Evolutionary conservation across 345 rosid genomes (phyloP), one percentile per base, ranked within the genome.

Genomic region (Brassica cretica): DNA sequence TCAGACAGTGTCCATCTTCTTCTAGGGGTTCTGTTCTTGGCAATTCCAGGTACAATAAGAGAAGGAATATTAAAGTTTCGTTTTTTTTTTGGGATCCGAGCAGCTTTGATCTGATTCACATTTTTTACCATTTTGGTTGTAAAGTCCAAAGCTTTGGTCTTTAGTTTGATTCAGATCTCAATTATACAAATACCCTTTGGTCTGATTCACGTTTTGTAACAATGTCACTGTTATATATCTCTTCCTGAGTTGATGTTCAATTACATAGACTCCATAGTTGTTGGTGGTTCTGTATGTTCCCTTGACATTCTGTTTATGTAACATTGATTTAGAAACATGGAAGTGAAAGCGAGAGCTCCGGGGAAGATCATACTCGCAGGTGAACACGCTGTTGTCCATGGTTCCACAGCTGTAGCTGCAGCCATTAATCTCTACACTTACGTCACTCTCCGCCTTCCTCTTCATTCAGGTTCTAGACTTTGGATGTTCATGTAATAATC

Each of bases 331-430:
- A 79, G 82, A 14, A 9, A 49, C n/a, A 95, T 96, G 99, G 95
- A 93, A 83, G 93, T 93, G 83, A 91, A 80, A 73, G 87, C 99
- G n/a, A 87, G 88, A 82, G 98, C 99, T 72, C 99, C 97, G 0
- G 98, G 98, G 39, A 96, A 93, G 82, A 87, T 96, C 85, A 96
- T 96, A 63, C 93, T 96, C 16, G 83, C 95, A 51, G 97, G 99
- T 0, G 99, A 96, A 76, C 99, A 96, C 56, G 97, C 95, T 0
- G 98, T 96, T 74, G 99, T 96, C 46, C 98, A 96, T 81, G 97
- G 99, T 80, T 88, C 89, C 66, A 85, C 97, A 9, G 97, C 97
- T 5, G 90, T 96, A 66, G 97, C 97, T 53, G 89, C 98, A 27
- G 88, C 97, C 84, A 88, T 96, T 89, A 84, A 87, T 86, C 97